Percentiles rank a stretch among this genome's conserved stretches.
These are phyloP conservation scores for Aspergillus homomorphus DNA, from an alignment of 495 filamentous ascomycete species.

Conservation along the genomic window DNA sequence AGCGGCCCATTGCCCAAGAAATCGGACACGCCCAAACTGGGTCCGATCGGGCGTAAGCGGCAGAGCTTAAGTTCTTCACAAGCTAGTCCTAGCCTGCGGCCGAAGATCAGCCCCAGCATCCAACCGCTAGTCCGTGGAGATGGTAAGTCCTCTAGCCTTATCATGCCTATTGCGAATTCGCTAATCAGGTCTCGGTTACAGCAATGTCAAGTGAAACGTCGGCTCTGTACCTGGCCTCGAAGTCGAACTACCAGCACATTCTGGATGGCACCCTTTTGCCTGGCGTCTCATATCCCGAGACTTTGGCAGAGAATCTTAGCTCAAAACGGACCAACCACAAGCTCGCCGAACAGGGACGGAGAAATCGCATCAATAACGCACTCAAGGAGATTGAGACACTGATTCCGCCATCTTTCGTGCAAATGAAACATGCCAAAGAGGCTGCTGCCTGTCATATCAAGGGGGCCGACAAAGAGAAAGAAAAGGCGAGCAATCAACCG, in stretches of 20 bases:
- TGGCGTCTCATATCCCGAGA: slow-evolving; percentile 86
- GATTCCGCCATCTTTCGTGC: slow-evolving; percentile 57
- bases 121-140: slow-evolving; percentile 82
- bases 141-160: slow-evolving; percentile 44
- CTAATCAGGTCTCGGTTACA: slow-evolving; percentile 20
- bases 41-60: slow-evolving; percentile 56
- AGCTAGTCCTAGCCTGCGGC: slow-evolving; percentile 77
- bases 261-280: slow-evolving; percentile 87
- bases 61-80: slow-evolving; percentile 73
- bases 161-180: slow-evolving; percentile 9
- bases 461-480: slow-evolving; percentile 41
- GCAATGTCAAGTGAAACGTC: slow-evolving; percentile 64
- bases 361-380: slow-evolving; percentile 93
- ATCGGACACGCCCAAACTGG: slow-evolving; percentile 36
- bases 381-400: slow-evolving; percentile 86
- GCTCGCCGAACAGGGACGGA: slow-evolving; percentile 90
- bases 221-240: slow-evolving; percentile 81
- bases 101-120: slow-evolving; percentile 91
- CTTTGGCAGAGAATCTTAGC: slow-evolving; percentile 86
- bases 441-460: slow-evolving; percentile 31
- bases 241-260: slow-evolving; percentile 98
- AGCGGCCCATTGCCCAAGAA: slow-evolving; percentile 41
- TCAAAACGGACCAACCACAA: slow-evolving; percentile 98
- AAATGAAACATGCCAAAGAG: slow-evolving; percentile 35
- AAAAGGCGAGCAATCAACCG: slow-evolving; percentile 49